phyloP scores from a whole-genome alignment of 2,329 filamentous ascomycete species.

The Penicillium brasilianum region DNA sequence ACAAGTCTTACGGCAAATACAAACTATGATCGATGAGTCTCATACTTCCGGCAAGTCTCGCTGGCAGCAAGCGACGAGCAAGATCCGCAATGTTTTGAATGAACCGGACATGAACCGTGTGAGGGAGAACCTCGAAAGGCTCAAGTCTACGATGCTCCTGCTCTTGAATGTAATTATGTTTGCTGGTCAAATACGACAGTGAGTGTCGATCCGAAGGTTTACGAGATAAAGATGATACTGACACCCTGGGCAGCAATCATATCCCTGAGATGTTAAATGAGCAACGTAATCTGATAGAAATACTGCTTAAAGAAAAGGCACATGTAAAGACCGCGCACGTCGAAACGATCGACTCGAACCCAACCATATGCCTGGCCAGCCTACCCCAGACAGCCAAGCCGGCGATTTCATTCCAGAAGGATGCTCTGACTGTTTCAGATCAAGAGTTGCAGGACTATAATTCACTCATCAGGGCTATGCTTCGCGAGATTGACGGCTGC shows the following conservation, averaged over 20 bases:
- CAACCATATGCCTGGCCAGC: neutral
- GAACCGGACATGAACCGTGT: conserved; percentile 32
- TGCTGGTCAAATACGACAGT: conserved; percentile 29
- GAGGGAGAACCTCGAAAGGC: conserved; percentile 34
- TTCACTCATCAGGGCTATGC: conserved; percentile 10
- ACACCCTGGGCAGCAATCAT: conserved; percentile 7
- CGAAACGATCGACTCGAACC: neutral
- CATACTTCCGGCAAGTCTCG: conserved; percentile 1
- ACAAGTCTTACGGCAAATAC: conserved; percentile 29
- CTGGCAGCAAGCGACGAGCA: conserved; percentile 16
- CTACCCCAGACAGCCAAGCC: neutral
- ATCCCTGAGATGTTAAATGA: conserved; percentile 11
- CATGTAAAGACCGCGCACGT: neutral
- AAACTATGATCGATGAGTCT: conserved; percentile 8
- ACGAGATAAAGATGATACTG: neutral
- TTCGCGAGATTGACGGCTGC: conserved; percentile 15
- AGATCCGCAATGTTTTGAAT: conserved; percentile 28
- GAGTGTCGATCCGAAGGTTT: neutral
- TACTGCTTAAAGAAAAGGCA: conserved; percentile 1
- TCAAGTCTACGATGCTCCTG: conserved; percentile 38
- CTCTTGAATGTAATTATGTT: conserved; percentile 41
- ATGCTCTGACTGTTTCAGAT: neutral
- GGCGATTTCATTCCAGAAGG: neutral
- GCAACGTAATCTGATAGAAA: conserved; percentile 15
- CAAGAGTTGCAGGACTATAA: conserved; percentile 15